phyloP scores from a whole-genome alignment of 495 filamentous ascomycete genomes.

The Oidiodendron maius region DNA sequence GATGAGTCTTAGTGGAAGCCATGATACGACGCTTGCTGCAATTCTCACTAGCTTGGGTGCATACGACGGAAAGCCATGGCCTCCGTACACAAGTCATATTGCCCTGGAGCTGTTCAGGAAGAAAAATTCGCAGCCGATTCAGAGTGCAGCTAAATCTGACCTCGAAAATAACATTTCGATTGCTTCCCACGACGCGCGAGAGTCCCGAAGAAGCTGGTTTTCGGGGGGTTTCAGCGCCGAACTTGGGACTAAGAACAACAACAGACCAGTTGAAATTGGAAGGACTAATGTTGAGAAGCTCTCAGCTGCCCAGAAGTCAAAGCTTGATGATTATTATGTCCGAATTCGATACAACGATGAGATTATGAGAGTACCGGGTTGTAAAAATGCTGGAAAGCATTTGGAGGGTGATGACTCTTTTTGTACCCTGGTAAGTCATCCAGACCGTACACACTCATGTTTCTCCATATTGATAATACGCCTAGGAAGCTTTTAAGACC shows the following conservation, averaged over 20 bases:
- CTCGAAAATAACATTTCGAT: conserved; percentile 1
- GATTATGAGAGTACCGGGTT: conserved; percentile 75
- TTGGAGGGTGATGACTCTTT: conserved; percentile 84
- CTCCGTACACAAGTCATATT: conserved; percentile 85
- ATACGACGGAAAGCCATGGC: conserved; percentile 71
- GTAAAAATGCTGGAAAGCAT: conserved; percentile 71
- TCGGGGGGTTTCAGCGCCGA: conserved; percentile 33
- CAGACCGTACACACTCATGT: background rate
- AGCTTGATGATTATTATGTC: conserved; percentile 74
- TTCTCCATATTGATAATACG: background rate
- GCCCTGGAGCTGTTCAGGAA: conserved; percentile 83
- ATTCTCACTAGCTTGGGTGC: conserved; percentile 74
- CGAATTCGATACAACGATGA: conserved; percentile 89
- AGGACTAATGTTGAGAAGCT: conserved; percentile 45
- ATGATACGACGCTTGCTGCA: conserved; percentile 88
- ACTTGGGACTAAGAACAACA: conserved; percentile 11
- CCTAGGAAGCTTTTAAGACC: conserved; percentile 78
- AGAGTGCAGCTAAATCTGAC: background rate
- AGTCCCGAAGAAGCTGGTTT: conserved; percentile 38
- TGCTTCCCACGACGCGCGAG: background rate
- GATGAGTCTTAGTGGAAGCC: conserved; percentile 77
- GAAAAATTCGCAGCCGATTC: conserved; percentile 15
- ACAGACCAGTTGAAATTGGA: conserved; percentile 36
- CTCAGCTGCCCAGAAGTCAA: conserved; percentile 19
- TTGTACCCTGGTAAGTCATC: conserved; percentile 71